These are phyloP conservation scores for Amphirosellinia nigrospora DNA, from an alignment of 495 filamentous ascomycete species.

Conservation along the genomic window DNA sequence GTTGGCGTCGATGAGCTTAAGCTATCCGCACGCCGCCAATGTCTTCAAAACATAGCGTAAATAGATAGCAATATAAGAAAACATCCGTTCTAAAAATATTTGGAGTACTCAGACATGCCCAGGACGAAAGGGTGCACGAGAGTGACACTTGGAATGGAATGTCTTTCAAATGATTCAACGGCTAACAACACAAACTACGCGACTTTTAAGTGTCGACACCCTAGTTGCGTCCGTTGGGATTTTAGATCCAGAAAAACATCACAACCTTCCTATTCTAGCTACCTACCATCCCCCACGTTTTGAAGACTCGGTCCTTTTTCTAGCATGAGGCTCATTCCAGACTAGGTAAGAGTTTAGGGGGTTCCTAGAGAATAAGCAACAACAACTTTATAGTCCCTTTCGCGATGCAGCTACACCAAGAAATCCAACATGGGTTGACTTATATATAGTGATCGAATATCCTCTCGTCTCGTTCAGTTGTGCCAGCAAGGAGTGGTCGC, in stretches of 20 bases:
- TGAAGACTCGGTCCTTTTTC: neutral
- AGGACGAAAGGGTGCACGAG: neutral
- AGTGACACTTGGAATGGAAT: neutral
- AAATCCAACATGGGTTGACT: neutral
- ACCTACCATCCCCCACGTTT: neutral
- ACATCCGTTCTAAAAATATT: neutral
- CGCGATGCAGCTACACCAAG: neutral
- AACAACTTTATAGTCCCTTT: neutral
- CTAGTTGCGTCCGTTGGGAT: neutral
- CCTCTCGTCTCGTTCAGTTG: neutral
- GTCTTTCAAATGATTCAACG: neutral
- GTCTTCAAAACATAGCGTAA: too few species aligned
- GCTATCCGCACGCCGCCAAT: neutral
- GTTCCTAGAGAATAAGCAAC: neutral
- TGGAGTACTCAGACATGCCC: neutral
- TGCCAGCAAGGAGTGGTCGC: neutral
- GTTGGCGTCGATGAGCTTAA: neutral
- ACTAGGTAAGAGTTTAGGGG: neutral
- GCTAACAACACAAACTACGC: conserved; percentile 4
- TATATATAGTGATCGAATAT: neutral
- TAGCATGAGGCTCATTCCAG: neutral
- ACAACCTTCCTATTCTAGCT: conserved; percentile 10
- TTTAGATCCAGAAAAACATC: neutral
- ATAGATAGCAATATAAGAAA: neutral
- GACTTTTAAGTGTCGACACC: neutral